Base-by-base conservation (phyloP, 495 filamentous ascomycete genomes). In the Pseudotulostoma volvatum region DNA sequence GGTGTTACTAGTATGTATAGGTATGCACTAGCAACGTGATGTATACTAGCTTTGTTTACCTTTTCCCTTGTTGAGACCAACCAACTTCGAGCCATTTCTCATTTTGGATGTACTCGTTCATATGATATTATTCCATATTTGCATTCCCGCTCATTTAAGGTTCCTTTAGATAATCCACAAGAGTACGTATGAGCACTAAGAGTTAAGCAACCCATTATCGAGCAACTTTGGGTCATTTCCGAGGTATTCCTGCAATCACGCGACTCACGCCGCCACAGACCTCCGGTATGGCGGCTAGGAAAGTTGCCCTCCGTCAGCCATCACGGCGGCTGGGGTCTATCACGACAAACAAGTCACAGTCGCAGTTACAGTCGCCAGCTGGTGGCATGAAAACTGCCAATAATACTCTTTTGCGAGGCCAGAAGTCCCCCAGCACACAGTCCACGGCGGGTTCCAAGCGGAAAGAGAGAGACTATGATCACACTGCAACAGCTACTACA, bases 401-500 rank as follows among this genome's bases (percentile, higher is more conserved):
- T 2, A 50, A 64, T 5, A 69, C 71, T 21, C 52, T 60, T 31
- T 48, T 60, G 7, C 60, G 64, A 28, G 37, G 42, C 8, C 39
- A 47, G 31, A 61, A 54, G 39, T 59, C 62, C 9, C 70, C 64
- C 3, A 50, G 49, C n/a, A 53, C 60, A 8, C 61, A 58, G 7
- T 43, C 59, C 2, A 59, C 54, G 38, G 49, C 52, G 41, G 69
- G 73, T 36, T 66, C 58, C 9, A 87, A 90, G 63, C 67, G 84
- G 43, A 90, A 90, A 51, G 78, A 86, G 47, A 70, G 82, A 49
- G 84, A 92, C 31, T 86, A 73, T 51, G 84, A 92, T 38, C 55
- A 74, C 33, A 73, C 79, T 36, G 67, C 68, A 17, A 72, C 71
- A 23, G 75, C 84, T 41, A 84, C 90, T 55, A 95, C 90, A 2